Conservation (phyloP, 306 rosid genomes). For the Prunus fruticosa region DNA sequence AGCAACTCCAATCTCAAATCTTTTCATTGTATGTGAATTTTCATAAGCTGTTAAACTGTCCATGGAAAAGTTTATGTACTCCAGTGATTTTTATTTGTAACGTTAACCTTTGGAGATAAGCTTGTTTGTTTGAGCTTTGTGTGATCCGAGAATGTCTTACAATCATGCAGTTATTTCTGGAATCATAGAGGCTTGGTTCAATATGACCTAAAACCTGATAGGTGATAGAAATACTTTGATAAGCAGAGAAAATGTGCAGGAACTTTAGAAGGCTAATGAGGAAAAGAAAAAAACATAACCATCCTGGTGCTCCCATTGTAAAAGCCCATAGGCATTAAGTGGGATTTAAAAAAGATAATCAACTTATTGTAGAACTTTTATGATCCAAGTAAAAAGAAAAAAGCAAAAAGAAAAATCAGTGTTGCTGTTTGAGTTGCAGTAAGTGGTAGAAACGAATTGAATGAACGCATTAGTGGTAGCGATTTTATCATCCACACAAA, state of each 20-base stretch:
- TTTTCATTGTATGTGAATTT: conserved; percentile 1
- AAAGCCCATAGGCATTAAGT: too few relatives aligned
- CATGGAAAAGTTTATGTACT: neutral
- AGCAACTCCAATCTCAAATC: conserved; percentile 4
- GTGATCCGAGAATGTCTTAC: neutral
- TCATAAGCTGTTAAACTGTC: neutral
- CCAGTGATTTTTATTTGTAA: conserved; percentile 5
- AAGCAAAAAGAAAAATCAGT: neutral
- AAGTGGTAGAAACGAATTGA: neutral
- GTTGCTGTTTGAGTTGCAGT: neutral
- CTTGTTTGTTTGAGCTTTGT: conserved; percentile 9
- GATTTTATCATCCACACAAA: neutral
- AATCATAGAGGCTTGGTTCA: neutral
- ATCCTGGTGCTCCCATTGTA: too few relatives aligned
- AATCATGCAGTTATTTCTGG: neutral
- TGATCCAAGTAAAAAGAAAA: too few relatives aligned
- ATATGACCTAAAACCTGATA: neutral
- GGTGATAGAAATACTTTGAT: neutral
- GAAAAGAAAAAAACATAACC: too few relatives aligned
- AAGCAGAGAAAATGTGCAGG: neutral
- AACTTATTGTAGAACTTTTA: neutral
- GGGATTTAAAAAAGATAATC: neutral
- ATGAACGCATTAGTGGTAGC: neutral
- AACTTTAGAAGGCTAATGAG: neutral
- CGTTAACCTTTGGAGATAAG: neutral